Conservation (phyloP, 192 early-diverging fungal genomes). For the Paraglomus occultum region DNA sequence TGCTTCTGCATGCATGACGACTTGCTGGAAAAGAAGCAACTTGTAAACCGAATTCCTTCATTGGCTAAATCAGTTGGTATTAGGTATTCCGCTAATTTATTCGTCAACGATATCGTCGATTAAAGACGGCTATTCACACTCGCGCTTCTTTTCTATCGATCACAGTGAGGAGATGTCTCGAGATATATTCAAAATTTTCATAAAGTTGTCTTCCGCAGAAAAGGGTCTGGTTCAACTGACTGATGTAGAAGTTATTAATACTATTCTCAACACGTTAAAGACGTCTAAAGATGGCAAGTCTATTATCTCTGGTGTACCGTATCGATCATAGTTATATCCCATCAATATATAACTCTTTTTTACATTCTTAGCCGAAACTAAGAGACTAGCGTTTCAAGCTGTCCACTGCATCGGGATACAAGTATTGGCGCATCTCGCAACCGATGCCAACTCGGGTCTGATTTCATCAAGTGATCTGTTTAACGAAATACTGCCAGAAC, state of each 20-base stretch:
- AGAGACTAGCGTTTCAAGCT: conserved; percentile 30
- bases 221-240: conserved; percentile 32
- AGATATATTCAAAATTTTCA: conserved; percentile 39
- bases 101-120: too few species aligned
- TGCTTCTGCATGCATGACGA: conserved; percentile 37
- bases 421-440: conserved; percentile 17
- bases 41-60: conserved; percentile 38
- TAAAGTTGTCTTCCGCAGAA: conserved; percentile 32
- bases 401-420: conserved; percentile 17
- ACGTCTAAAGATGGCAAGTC: conserved; percentile 30
- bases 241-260: conserved; percentile 32
- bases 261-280: conserved; percentile 32
- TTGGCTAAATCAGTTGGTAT: conserved; percentile 18
- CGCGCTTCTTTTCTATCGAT: too few species aligned
- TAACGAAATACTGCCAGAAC: conserved; percentile 20
- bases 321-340: neutral
- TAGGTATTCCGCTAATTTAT: too few species aligned
- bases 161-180: conserved; percentile 33
- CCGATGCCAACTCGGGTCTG: conserved; percentile 1
- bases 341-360: conserved; percentile 7
- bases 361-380: conserved; percentile 28
- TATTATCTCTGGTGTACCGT: neutral
- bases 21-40: conserved; percentile 25
- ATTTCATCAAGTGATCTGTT: conserved; percentile 14
- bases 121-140: too few species aligned